These are phyloP conservation scores for Cinnamomum micranthum DNA, from an alignment of 164 flowering plant species.

Conservation along the genomic window DNA sequence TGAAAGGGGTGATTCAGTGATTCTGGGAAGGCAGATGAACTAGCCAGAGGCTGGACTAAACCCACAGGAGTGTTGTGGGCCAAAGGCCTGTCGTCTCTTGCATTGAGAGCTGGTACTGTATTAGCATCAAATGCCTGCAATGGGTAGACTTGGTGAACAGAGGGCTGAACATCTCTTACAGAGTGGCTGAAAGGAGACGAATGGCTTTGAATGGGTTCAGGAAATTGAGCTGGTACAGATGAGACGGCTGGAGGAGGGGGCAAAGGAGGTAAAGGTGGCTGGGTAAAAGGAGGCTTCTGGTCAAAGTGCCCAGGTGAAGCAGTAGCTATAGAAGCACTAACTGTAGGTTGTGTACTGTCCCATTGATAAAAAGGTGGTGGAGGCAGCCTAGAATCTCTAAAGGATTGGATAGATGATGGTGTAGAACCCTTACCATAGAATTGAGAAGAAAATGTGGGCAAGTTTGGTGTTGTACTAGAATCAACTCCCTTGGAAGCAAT, in stretches of 20 bases:
- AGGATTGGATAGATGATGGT: conserved; percentile 28
- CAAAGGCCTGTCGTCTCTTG: conserved; percentile 22
- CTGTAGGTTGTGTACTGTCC: conserved; percentile 39
- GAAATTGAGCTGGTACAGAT: conserved; percentile 41
- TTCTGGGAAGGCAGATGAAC: conserved; percentile 17
- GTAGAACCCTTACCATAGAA: conserved; percentile 34
- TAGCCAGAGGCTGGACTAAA: conserved; percentile 10
- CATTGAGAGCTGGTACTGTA: conserved; percentile 9
- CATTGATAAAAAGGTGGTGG: conserved; percentile 37
- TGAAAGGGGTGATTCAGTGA: conserved; percentile 13
- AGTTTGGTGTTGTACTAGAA: conserved; percentile 29
- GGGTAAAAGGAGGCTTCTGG: conserved; percentile 46
- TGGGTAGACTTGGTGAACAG: conserved; percentile 39
- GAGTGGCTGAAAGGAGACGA: conserved; percentile 46
- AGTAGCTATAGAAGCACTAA: conserved; percentile 20
- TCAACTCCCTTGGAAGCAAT: conserved; percentile 35
- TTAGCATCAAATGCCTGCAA: conserved; percentile 31
- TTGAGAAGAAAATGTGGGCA: conserved; percentile 32
- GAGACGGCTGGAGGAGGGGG: conserved; percentile 68
- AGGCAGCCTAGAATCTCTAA: conserved; percentile 43
- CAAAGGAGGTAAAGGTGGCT: conserved; percentile 88
- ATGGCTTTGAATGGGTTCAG: conserved; percentile 39
- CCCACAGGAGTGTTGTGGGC: conserved; percentile 11
- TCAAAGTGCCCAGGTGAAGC: conserved; percentile 63
- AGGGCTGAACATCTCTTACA: conserved; percentile 37